Conservation (phyloP, 1,139 yeast species). For the Scheffersomyces lignicola region DNA sequence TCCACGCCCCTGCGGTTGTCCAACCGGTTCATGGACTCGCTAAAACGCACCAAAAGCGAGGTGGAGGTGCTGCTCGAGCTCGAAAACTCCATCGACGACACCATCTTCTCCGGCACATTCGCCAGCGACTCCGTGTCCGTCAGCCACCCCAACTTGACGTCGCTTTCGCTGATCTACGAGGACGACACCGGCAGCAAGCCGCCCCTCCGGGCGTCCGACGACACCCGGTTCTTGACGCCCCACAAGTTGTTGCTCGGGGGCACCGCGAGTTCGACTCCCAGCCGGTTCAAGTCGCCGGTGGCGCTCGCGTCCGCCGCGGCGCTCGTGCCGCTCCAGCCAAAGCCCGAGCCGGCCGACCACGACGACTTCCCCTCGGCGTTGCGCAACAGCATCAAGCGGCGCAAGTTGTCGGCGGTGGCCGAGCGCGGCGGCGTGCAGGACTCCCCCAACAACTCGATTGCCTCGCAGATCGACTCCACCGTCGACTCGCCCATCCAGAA, state of each 20-base stretch:
- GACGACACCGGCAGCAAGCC: slow-evolving; percentile 12
- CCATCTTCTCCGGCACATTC: slow-evolving; percentile 14
- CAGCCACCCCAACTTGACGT: slow-evolving; percentile 21
- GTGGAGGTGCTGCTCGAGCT: background rate
- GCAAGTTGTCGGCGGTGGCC: slow-evolving; percentile 9
- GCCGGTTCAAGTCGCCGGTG: background rate
- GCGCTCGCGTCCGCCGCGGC: slow-evolving; percentile 3
- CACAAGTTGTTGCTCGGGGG: slow-evolving; percentile 18
- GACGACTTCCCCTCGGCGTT: background rate
- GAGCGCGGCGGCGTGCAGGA: slow-evolving; percentile 14
- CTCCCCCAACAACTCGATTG: slow-evolving; percentile 41
- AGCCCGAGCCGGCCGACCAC: background rate
- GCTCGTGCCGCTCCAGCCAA: slow-evolving; percentile 9
- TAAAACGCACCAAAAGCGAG: slow-evolving; percentile 8
- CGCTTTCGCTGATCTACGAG: slow-evolving; percentile 31
- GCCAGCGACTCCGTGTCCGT: slow-evolving; percentile 19
- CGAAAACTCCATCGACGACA: slow-evolving; percentile 7
- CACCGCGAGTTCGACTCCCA: slow-evolving; percentile 3
- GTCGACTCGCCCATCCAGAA: slow-evolving; percentile 34
- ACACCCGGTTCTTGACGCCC: slow-evolving; percentile 33
- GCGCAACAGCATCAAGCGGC: slow-evolving; percentile 6
- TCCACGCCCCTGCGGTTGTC: slow-evolving; percentile 23
- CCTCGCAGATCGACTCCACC: slow-evolving; percentile 36
- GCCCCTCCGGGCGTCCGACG: slow-evolving; percentile 3
- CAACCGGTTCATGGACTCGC: slow-evolving; percentile 22